Percentiles rank a stretch among this genome's conserved stretches.
Conservation (phyloP, 257 asterid genomes). For the Gentiana straminea region DNA sequence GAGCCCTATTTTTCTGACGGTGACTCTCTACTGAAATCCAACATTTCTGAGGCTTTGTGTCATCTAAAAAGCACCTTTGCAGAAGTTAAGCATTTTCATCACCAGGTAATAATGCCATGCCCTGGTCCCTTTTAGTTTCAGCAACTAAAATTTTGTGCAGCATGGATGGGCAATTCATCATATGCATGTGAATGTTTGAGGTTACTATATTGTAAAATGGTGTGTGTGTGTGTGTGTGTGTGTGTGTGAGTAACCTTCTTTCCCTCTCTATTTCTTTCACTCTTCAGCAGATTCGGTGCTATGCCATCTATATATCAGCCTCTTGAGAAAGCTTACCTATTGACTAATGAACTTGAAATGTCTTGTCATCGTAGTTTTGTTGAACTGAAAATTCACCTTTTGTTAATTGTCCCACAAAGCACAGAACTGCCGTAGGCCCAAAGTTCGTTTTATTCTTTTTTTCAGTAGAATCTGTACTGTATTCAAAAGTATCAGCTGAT, state of each 20-base stretch:
- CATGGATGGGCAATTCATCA: neutral
- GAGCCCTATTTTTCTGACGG: slow-evolving; percentile 25
- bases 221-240: neutral
- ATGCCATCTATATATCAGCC: too few relatives aligned
- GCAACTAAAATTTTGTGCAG: neutral
- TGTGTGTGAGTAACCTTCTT: neutral
- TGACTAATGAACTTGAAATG: too few relatives aligned
- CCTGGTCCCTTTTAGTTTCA: neutral
- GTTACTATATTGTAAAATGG: neutral
- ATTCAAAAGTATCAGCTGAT: too few relatives aligned
- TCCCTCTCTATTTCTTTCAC: neutral
- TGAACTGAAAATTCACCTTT: too few relatives aligned
- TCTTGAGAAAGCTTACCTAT: too few relatives aligned
- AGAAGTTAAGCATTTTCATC: slow-evolving; percentile 48
- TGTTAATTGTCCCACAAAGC: too few relatives aligned
- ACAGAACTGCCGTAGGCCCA: too few relatives aligned
- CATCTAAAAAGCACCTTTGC: slow-evolving; percentile 22
- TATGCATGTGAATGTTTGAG: neutral
- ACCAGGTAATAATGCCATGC: slow-evolving; percentile 39
- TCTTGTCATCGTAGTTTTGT: too few relatives aligned
- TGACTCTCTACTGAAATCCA: slow-evolving; percentile 23
- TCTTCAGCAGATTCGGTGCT: too few relatives aligned
- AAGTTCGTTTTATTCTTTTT: too few relatives aligned
- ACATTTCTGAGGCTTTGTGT: slow-evolving; percentile 32
- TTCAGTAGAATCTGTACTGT: too few relatives aligned